Percentiles rank a stretch among this genome's conserved stretches.
Conservation (phyloP, 768 basidiomycete species). For the Suillus placidus region DNA sequence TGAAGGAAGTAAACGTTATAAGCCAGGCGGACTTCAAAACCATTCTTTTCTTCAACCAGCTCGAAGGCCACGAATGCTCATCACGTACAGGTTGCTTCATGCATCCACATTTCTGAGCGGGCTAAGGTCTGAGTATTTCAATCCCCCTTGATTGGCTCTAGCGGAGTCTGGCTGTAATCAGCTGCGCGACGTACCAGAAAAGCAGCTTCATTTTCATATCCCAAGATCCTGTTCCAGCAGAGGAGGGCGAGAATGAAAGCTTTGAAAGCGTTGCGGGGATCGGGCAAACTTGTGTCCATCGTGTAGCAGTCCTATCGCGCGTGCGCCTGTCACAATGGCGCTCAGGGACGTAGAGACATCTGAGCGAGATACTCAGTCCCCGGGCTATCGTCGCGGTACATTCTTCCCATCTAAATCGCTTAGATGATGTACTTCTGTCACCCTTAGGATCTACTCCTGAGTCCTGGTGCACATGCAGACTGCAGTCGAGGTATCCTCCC, state of each 20-base stretch:
- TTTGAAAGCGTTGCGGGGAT: conserved; percentile 61
- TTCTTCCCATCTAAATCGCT: neutral
- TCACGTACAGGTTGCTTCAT: conserved; percentile 45
- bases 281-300: conserved; percentile 35
- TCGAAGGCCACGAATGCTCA: conserved; percentile 69
- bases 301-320: conserved; percentile 13
- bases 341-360: neutral
- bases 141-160: conserved; percentile 63
- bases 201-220: conserved; percentile 35
- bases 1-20: neutral
- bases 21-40: neutral
- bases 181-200: conserved; percentile 70
- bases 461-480: conserved; percentile 5
- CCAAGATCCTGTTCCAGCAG: conserved; percentile 45
- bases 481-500: neutral
- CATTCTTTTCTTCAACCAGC: conserved; percentile 24
- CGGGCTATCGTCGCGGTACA: neutral
- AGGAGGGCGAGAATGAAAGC: conserved; percentile 34
- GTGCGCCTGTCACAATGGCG: neutral
- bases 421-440: neutral
- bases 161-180: conserved; percentile 57
- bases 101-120: conserved; percentile 57
- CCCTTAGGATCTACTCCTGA: neutral
- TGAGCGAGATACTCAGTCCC: neutral
- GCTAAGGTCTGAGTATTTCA: conserved; percentile 77